Base-by-base conservation (phyloP, 2,329 filamentous ascomycete species). In the Aureobasidium sp. region DNA sequence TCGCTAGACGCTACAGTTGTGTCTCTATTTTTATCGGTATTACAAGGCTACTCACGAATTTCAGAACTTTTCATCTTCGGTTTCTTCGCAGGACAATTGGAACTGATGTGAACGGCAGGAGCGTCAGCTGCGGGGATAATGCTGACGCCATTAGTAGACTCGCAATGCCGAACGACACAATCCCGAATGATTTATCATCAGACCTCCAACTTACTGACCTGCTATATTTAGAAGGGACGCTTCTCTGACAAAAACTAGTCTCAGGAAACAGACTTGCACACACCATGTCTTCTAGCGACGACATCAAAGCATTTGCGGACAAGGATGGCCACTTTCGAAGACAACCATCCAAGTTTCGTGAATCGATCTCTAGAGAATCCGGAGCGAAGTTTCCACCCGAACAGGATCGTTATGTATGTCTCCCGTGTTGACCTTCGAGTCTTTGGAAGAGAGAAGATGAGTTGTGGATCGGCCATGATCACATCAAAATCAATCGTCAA, bases 321-420 rank as follows among this genome's bases (percentile, higher is more conserved):
- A 67, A 71, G 29, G 78, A 82, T 63, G 82, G 82, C 11, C 75
- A 78, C 13, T 85, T 84, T 67, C 74, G 77, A 2, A 78, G 82
- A 21, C 79, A 80, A 63, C 75, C 77, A 44, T 82, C 81, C 55
- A 70, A 73, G 1, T 87, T 87, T 68, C 81, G 85, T 10, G 74
- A 81, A 64, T 78, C 71, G 62, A 75, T 88, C 55, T 85, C 82
- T 0, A 78, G 74, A 4, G 76, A 81, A 11, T 73, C 80, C 0
- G 71, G 70, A 8, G 76, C 83, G 1, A 73, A 75, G 25, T 87
- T 85, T 63, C 80, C 84, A 0, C 79, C 84, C 0, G 83, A 85
- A 64, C 81, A 78, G 62, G 80, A 78, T 54, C 81, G 85, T 21
- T 88, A 87, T 73, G 81, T 68, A 59, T 30, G 44, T 47, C n/a